Base-by-base conservation (phyloP, 768 basidiomycete species). In the Lyophyllum decastes region DNA sequence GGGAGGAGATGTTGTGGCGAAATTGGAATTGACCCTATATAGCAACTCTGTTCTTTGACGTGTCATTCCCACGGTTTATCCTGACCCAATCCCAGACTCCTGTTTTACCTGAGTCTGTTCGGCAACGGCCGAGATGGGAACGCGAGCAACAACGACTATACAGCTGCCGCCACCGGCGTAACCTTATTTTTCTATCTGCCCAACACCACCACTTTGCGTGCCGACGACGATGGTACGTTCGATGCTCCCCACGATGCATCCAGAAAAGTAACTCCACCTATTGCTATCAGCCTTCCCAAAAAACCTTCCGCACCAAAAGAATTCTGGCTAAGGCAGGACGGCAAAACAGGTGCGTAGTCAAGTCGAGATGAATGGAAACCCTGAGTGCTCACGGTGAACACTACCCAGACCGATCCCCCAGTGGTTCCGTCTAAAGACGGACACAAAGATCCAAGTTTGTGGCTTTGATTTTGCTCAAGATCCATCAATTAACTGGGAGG, bases 341-440 rank as follows among this genome's bases (percentile, higher is more conserved):
- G 70, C 95, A 97, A 85, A 99, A 99, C 83, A 86, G 96, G 92
- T 94, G 68, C 66, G 84, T 73, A 56, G 27, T 38, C 25, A 21
- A 14, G 14, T 4, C n/a, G 45, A 1, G 35, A 21, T 21, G 0
- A 27, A 7, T 17, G 44, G 1, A 21, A 4, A 3, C 26, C 27
- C 38, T 5, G 25, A 35, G 22, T 22, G 11, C 3, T 44, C 14
- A 65, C 14, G 54, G 9, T 14, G n/a, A 16, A 48, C 34, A 49
- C 35, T 52, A 34, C 27, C 40, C 54, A 94, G 92, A 72, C 97
- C 96, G 61, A 98, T 99, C 61, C 97, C 96, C 64, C 96, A 98
- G 72, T 99, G 96, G 96, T 98, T 97, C 87, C 94, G 95, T 65
- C 81, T 95, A 61, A 98, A 97, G 85, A 86, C 91, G 68, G 96